Percentiles rank a stretch among this genome's conserved stretches.
These are phyloP conservation scores for Fimicolochytrium jonesii DNA, from an alignment of 192 early-diverging fungal species.

Conservation along the genomic window DNA sequence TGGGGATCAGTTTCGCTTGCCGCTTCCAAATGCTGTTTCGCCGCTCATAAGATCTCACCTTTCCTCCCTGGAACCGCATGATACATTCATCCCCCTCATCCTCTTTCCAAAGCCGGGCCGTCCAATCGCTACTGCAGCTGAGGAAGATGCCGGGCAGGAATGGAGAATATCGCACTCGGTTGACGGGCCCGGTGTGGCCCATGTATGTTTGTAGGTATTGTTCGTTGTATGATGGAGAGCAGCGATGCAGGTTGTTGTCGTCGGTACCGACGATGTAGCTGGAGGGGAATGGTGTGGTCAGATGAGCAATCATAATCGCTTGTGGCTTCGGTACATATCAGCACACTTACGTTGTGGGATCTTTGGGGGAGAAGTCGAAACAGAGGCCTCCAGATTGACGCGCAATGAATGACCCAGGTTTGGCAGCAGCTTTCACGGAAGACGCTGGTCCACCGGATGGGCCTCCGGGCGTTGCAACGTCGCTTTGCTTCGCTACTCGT, in stretches of 20 bases:
- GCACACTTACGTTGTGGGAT: conserved; percentile 44
- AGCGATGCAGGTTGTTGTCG: conserved; percentile 54
- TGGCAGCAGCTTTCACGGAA: conserved; percentile 15
- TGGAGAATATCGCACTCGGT: conserved; percentile 55
- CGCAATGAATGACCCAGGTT: conserved; percentile 49
- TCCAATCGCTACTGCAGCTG: conserved; percentile 55
- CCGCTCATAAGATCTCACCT: too few relatives aligned
- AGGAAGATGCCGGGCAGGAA: conserved; percentile 45
- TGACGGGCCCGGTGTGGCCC: conserved; percentile 52
- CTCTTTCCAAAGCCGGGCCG: conserved; percentile 49
- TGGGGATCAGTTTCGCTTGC: neutral
- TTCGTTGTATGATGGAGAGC: conserved; percentile 60
- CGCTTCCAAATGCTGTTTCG: too few relatives aligned
- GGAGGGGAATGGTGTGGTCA: too few relatives aligned
- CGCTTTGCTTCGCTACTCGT: conserved; percentile 46
- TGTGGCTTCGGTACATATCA: too few relatives aligned
- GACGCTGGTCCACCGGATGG: too few relatives aligned
- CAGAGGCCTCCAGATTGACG: conserved; percentile 53
- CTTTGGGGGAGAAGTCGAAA: conserved; percentile 59
- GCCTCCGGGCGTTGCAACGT: too few relatives aligned
- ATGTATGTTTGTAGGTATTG: conserved; percentile 54
- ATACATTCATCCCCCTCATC: conserved; percentile 43
- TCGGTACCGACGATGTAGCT: conserved; percentile 61
- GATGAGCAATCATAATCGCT: too few relatives aligned
- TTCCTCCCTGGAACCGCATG: conserved; percentile 57